A percentile compares a stretch with the other conserved stretches of the same genome.
phyloP scores from a whole-genome alignment of 1,284 basidiomycete genomes.

The Cerioporus squamosus region DNA sequence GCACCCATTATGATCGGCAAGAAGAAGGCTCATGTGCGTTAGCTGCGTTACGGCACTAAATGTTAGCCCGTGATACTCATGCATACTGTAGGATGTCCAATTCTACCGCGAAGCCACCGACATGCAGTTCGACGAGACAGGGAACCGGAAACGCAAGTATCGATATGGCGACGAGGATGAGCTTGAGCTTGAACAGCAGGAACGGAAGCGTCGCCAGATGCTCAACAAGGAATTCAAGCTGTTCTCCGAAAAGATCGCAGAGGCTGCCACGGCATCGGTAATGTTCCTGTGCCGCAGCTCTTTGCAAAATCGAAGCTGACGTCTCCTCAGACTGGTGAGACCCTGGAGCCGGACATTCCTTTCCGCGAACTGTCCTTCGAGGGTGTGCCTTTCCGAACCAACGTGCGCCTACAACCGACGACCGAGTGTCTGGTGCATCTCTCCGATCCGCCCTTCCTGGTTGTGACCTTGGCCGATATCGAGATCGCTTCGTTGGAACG shows the following conservation, averaged over 20 bases:
- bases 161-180: slow-evolving; percentile 99
- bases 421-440: slow-evolving; percentile 98
- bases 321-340: slow-evolving; percentile 66
- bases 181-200: slow-evolving; percentile 98
- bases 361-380: slow-evolving; percentile 98
- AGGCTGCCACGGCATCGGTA: slow-evolving; percentile 79
- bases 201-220: slow-evolving; percentile 86
- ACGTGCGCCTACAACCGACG: slow-evolving; percentile 93
- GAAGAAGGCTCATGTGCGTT: slow-evolving; percentile 89
- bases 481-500: slow-evolving; percentile 97
- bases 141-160: slow-evolving; percentile 97
- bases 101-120: slow-evolving; percentile 99
- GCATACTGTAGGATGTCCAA: slow-evolving; percentile 81
- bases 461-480: slow-evolving; percentile 93
- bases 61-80: not conserved
- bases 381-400: slow-evolving; percentile 96
- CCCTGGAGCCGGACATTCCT: slow-evolving; percentile 93
- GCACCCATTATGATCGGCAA: slow-evolving; percentile 99
- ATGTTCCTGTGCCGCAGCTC: slow-evolving; percentile 28
- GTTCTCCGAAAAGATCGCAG: slow-evolving; percentile 93
- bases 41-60: not conserved
- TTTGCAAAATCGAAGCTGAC: slow-evolving; percentile 18
- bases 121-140: slow-evolving; percentile 98
- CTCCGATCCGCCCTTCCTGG: slow-evolving; percentile 94
- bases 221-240: slow-evolving; percentile 96